Evolutionary conservation across 1,284 basidiomycete genomes (phyloP), one percentile per base, ranked within the genome.

Genomic region (Ganoderma resinaceum): DNA sequence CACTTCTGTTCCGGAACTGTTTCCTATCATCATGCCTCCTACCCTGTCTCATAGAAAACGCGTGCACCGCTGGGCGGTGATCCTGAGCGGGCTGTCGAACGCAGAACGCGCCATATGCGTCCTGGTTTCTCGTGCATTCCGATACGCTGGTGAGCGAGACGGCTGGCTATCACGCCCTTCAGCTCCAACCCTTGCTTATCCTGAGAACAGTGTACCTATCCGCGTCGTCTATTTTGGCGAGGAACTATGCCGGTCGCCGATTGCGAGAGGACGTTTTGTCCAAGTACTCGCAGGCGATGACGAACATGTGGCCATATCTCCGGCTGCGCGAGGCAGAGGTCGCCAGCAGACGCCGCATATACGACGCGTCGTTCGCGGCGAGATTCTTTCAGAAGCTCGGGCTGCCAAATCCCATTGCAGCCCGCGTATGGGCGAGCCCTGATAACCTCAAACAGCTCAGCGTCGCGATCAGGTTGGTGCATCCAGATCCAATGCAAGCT

Each of bases 301-400:
- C 83, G 1, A 88, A 92, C 72, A 81, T 90, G 75, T 93, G 91
- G 91, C 89, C 91, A 3, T 92, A 92, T 75, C 82, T 92, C 40
- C 79, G 77, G 29, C 73, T 80, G 23, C 85, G 91, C n/a, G 74
- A 82, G 66, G 67, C 73, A 11, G 89, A 92, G 75, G 73, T 77
- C 2, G 55, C 65, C 0, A 67, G 70, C 33, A 81, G 85, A 46
- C 82, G 78, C 65, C 66, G 66, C 9, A 70, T 74, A n/a, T 91
- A 86, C 73, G 68, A 78, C 16, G 64, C 69, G 4, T 87, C 89
- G 8, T 91, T 90, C 75, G 76, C 91, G 33, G 80, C 82, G 4
- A 76, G 69, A 33, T 76, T 81, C 40, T 77, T 85, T 43, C 26
- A 16, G 40, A 49, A 64, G 14, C 61, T 59, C 11, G 71, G 71